Percentiles rank a stretch among this genome's conserved stretches.
Conservation (phyloP, 345 rosid genomes). For the Lepidium aucheri region DNA sequence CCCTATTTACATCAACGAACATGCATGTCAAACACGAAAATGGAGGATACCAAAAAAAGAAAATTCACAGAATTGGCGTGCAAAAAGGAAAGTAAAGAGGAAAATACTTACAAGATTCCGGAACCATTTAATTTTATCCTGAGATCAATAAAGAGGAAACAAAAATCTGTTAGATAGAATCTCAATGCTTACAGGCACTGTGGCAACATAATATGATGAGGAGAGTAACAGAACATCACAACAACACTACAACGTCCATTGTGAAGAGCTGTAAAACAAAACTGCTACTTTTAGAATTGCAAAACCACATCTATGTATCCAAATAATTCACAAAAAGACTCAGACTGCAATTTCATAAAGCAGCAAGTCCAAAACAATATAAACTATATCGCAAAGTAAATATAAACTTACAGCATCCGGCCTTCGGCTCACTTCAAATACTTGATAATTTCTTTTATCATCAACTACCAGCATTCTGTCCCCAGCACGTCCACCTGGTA, state of each 20-base stretch:
- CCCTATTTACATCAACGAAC: background rate
- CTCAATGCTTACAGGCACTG: slow-evolving; percentile 1
- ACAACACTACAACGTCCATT: slow-evolving; percentile 1
- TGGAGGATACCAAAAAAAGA: background rate
- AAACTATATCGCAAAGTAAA: background rate
- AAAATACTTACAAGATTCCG: slow-evolving; percentile 53
- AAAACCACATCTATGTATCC: background rate
- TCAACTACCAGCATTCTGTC: slow-evolving; percentile 28
- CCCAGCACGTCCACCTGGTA: slow-evolving; percentile 17
- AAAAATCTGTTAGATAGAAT: slow-evolving; percentile 12
- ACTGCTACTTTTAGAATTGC: background rate
- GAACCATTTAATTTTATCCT: slow-evolving; percentile 82
- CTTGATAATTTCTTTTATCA: slow-evolving; percentile 23
- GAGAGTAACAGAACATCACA: background rate
- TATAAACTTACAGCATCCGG: slow-evolving; percentile 58
- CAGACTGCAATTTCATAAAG: background rate
- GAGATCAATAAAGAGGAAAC: slow-evolving; percentile 30
- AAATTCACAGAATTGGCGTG: background rate
- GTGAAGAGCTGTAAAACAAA: background rate
- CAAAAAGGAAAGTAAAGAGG: slow-evolving; percentile 4
- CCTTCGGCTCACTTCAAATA: slow-evolving; percentile 34
- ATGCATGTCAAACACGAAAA: slow-evolving; percentile 1
- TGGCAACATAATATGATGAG: background rate
- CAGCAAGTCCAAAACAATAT: background rate
- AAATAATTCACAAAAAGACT: background rate